Conservation (phyloP, 2,329 filamentous ascomycete species). For the Trichoderma brevicompactum region DNA sequence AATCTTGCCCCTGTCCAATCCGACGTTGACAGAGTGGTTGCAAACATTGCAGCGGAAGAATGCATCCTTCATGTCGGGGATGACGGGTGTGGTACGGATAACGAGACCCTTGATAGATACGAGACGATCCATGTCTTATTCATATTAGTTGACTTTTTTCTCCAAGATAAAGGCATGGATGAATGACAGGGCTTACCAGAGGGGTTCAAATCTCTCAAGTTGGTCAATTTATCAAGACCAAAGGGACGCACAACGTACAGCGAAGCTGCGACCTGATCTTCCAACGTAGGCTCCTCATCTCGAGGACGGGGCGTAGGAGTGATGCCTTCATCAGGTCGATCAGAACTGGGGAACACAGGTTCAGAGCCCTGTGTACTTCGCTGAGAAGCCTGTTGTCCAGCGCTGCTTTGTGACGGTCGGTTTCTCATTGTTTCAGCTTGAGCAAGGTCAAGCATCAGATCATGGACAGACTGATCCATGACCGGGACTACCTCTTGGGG, state of each 20-base stretch:
- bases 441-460: constrained; percentile 89
- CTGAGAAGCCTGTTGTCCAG: constrained; percentile 51
- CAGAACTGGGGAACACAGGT: constrained; percentile 78
- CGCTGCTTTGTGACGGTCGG: constrained; percentile 63
- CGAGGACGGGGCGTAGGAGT: constrained; percentile 45
- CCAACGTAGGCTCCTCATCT: constrained; percentile 63
- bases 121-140: constrained; percentile 86
- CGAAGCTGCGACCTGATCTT: constrained; percentile 78
- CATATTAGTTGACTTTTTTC: constrained; percentile 7
- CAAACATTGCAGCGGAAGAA: constrained; percentile 97
- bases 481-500: constrained; percentile 95
- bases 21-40: constrained; percentile 86
- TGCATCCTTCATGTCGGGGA: constrained; percentile 98
- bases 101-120: constrained; percentile 95
- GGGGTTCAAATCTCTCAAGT: constrained; percentile 92
- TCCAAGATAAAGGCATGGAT: too few relatives aligned
- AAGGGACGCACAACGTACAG: constrained; percentile 88
- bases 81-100: constrained; percentile 92
- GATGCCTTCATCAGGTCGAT: constrained; percentile 57
- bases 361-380: constrained; percentile 68
- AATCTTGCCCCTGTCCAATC: constrained; percentile 94
- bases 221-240: constrained; percentile 83
- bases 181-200: constrained; percentile 56
- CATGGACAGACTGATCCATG: constrained; percentile 94
- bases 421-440: constrained; percentile 75